A percentile compares a stretch with the other conserved stretches of the same genome.
Conservation (phyloP, 768 basidiomycete species). For the Chalciporus chontae region DNA sequence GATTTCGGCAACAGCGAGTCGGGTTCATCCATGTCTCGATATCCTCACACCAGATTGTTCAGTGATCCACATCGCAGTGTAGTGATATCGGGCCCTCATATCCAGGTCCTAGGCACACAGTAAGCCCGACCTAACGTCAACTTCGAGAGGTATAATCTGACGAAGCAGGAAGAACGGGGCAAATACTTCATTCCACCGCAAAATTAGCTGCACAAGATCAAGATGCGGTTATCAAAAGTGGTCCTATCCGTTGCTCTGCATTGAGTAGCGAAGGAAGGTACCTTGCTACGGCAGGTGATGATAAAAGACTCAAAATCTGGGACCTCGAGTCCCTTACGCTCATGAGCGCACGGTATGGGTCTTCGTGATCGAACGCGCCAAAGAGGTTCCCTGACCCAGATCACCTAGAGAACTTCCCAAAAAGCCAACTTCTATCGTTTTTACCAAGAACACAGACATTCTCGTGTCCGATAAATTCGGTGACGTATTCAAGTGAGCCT, state of each 20-base stretch:
- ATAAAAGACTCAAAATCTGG: slow-evolving; percentile 82
- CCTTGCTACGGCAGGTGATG: slow-evolving; percentile 68
- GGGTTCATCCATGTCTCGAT: slow-evolving; percentile 34
- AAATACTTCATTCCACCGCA: slow-evolving; percentile 44
- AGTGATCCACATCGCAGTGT: slow-evolving; percentile 33
- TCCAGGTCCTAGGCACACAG: slow-evolving; percentile 56
- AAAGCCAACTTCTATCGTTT: slow-evolving; percentile 65
- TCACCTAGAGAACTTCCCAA: slow-evolving; percentile 72
- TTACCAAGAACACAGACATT: slow-evolving; percentile 64
- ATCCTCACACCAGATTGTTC: slow-evolving; percentile 51
- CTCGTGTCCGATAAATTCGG: slow-evolving; percentile 93
- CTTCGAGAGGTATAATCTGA: slow-evolving; percentile 3
- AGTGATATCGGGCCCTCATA: slow-evolving; percentile 56
- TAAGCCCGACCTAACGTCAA: slow-evolving; percentile 30
- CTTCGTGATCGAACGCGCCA: neutral
- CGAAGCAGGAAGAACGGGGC: slow-evolving; percentile 45
- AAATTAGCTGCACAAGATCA: slow-evolving; percentile 30
- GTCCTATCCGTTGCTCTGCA: slow-evolving; percentile 58
- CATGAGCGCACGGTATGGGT: slow-evolving; percentile 59
- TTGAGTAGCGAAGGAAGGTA: slow-evolving; percentile 42
- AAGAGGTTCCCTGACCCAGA: neutral
- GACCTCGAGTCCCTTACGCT: slow-evolving; percentile 52
- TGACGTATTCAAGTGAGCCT: slow-evolving; percentile 75
- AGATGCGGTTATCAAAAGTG: slow-evolving; percentile 40
- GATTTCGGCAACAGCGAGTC: neutral